phyloP scores from a whole-genome alignment of 2,329 filamentous ascomycete species.

The Neodidymelliopsis sp. region DNA sequence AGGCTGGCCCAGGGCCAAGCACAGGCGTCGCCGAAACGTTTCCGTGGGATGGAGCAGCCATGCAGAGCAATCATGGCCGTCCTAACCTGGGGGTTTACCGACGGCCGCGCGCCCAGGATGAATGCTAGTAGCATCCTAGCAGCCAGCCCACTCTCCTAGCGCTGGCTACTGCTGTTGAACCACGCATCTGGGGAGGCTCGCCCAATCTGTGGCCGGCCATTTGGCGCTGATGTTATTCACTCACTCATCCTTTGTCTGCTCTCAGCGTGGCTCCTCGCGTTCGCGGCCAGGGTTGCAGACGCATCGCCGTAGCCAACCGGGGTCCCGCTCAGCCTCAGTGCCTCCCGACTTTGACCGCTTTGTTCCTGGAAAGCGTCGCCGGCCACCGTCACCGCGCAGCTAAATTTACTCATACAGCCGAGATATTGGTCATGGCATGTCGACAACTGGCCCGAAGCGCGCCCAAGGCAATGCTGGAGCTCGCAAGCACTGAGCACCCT shows the following conservation, averaged over 20 bases:
- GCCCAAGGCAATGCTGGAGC: constrained; percentile 14
- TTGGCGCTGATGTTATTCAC: constrained; percentile 28
- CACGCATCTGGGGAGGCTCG: constrained; percentile 21
- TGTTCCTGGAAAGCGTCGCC: constrained; percentile 44
- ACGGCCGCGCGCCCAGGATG: constrained; percentile 23
- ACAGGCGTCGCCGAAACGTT: constrained; percentile 45
- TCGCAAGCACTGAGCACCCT: constrained; percentile 17
- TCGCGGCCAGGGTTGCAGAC: constrained; percentile 16
- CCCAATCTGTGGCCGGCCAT: constrained; percentile 21
- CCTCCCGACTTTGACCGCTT: constrained; percentile 46
- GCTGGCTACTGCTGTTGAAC: constrained; percentile 30
- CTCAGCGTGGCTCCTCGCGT: constrained; percentile 13
- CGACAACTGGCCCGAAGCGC: constrained; percentile 10
- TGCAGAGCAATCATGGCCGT: constrained; percentile 33
- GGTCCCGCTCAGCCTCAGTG: constrained; percentile 33
- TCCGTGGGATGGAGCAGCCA: constrained; percentile 51
- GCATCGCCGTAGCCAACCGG: constrained; percentile 19
- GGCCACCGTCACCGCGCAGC: constrained; percentile 23
- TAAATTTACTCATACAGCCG: constrained; percentile 39
- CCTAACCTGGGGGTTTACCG: constrained; percentile 26
- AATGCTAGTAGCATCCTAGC: constrained; percentile 16
- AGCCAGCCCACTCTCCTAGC: constrained; percentile 30
- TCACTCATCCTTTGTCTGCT: constrained; percentile 21
- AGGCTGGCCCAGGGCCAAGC: constrained; percentile 43
- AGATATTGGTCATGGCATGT: constrained; percentile 29